Conservation (phyloP, 139 green algal species). For the Edaphochlamys debaryana region DNA sequence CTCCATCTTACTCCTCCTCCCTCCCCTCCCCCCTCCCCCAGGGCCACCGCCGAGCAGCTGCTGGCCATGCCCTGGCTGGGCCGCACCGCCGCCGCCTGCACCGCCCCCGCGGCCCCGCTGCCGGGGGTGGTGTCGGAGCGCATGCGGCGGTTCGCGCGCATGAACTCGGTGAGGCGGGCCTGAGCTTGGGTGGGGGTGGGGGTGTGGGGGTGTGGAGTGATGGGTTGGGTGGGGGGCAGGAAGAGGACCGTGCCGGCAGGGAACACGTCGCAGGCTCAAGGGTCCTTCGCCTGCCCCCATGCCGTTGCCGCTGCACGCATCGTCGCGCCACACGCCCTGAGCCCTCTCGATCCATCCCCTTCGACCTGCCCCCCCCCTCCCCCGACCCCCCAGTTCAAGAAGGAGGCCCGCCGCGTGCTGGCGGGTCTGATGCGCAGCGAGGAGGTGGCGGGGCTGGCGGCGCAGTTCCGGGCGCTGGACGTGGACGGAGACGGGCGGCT, state of each 20-base stretch:
- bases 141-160: constrained; percentile 86
- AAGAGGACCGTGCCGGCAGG: too few relatives aligned
- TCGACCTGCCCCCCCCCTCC: too few relatives aligned
- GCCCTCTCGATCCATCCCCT: too few relatives aligned
- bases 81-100: constrained; percentile 21
- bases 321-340: too few relatives aligned
- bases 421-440: constrained; percentile 64
- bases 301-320: too few relatives aligned
- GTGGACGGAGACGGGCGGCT: constrained; percentile 48
- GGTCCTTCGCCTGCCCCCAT: too few relatives aligned
- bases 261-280: too few relatives aligned
- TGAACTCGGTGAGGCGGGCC: constrained; percentile 94
- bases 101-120: constrained; percentile 10
- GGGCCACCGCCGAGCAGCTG: constrained; percentile 71
- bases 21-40: not conserved
- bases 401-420: constrained; percentile 25
- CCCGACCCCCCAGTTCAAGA: not conserved
- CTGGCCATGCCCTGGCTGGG: constrained; percentile 51
- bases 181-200: constrained; percentile 60
- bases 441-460: constrained; percentile 59
- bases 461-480: constrained; percentile 66
- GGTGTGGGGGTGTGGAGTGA: not conserved
- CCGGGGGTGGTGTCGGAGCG: constrained; percentile 75
- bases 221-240: not conserved
- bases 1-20: too few relatives aligned